Percentiles rank a stretch among this genome's conserved stretches.
These are phyloP conservation scores for Amanita muscaria DNA, from an alignment of 768 basidiomycete species.

Conservation along the genomic window DNA sequence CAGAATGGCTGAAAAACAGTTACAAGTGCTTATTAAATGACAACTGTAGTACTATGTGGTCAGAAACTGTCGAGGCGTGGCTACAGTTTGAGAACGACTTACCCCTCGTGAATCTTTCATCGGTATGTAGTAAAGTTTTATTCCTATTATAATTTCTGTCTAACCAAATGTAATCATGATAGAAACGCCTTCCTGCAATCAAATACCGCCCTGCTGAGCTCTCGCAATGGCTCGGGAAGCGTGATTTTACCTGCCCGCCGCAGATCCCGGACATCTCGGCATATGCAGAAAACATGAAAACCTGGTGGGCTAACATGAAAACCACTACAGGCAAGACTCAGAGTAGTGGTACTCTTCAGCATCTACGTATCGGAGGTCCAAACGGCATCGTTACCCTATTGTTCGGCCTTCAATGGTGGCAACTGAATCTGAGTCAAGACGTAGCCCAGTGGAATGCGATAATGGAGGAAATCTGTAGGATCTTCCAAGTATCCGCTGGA, in stretches of 20 bases:
- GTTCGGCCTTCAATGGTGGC: no score
- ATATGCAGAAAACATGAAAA: background rate
- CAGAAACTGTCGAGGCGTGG: slow-evolving; percentile 1
- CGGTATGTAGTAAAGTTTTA: no score
- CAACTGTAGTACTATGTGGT: background rate
- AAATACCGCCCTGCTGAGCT: slow-evolving; percentile 3
- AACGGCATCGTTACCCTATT: no score
- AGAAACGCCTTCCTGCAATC: slow-evolving; percentile 2
- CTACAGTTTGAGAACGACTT: slow-evolving; percentile 2
- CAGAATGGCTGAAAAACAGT: slow-evolving; percentile 3
- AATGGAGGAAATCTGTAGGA: no score
- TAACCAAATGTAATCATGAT: background rate
- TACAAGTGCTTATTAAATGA: background rate
- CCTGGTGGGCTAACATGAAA: slow-evolving; percentile 5
- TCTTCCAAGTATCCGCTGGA: no score
- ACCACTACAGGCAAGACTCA: background rate
- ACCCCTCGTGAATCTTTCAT: background rate
- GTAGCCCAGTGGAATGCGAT: no score
- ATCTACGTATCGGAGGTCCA: no score
- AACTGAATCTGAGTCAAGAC: no score
- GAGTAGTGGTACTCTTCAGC: no score
- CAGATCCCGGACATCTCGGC: background rate
- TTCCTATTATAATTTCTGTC: no score
- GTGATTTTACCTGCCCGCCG: background rate
- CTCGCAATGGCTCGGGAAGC: background rate